Percentiles rank a stretch among this genome's conserved stretches.
Conservation (phyloP, 2,329 filamentous ascomycete genomes). For the Aspergillus bombycis region DNA sequence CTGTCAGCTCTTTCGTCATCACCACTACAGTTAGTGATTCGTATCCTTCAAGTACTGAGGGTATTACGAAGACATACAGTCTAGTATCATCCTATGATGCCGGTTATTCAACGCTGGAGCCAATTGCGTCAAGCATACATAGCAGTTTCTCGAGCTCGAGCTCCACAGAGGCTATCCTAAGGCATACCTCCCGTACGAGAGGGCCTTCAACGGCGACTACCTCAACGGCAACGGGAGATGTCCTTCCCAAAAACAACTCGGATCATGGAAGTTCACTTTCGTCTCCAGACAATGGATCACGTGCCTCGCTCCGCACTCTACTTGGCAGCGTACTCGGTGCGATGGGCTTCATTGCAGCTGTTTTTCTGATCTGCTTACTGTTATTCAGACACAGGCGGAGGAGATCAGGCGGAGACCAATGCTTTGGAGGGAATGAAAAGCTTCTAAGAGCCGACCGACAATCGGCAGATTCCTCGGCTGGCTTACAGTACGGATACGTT, state of each 20-base stretch:
- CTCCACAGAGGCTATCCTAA: neutral
- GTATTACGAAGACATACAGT: neutral
- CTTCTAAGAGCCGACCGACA: slow-evolving; percentile 18
- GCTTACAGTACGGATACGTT: slow-evolving; percentile 18
- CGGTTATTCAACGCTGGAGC: neutral
- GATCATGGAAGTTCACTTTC: neutral
- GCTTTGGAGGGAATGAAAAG: slow-evolving; percentile 21
- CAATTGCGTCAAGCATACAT: neutral
- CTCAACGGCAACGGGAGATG: slow-evolving; percentile 4
- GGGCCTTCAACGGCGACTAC: neutral
- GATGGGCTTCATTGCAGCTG: slow-evolving; percentile 27
- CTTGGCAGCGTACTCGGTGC: slow-evolving; percentile 35
- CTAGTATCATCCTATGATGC: slow-evolving; percentile 2
- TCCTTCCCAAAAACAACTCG: slow-evolving; percentile 8
- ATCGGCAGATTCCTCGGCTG: slow-evolving; percentile 22
- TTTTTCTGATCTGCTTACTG: slow-evolving; percentile 27
- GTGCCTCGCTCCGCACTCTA: slow-evolving; percentile 24
- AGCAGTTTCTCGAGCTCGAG: neutral
- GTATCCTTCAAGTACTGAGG: neutral
- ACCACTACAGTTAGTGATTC: neutral
- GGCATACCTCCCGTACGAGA: neutral
- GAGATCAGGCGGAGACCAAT: slow-evolving; percentile 6
- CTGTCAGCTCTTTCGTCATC: neutral
- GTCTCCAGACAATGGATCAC: slow-evolving; percentile 4
- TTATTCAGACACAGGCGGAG: slow-evolving; percentile 28